Evolutionary conservation across 2,329 filamentous ascomycete genomes (phyloP), one percentile per base, ranked within the genome.

Genomic region (Ceratocystis variospora): DNA sequence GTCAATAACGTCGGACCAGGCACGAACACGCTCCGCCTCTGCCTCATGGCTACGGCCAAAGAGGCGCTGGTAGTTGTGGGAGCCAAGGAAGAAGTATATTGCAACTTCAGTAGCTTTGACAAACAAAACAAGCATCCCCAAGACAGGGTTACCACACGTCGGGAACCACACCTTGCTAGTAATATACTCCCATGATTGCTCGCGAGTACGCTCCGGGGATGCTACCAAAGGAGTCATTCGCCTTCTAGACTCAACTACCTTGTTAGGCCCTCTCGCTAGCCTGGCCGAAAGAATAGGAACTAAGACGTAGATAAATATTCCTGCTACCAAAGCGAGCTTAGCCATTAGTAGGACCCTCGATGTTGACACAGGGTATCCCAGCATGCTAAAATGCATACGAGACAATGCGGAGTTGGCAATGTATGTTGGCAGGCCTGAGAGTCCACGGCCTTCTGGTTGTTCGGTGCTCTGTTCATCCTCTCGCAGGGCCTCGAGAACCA

Each of bases 91-190:
- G 70, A 90, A 91, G 59, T 90, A 85, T 64, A 90, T 74, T 71
- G 89, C 89, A 63, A 96, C 87, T 75, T 96, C 96, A 66, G 88
- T 75, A 65, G 87, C 89, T 78, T 96, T 94, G 53, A 90, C 79
- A 5, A 86, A 80, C 28, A 96, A 80, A 2, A 91, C 92, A 17
- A 89, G 85, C 66, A 89, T 87, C 74, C 96, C 93, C 2, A 95
- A 83, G 70, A 93, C 81, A 74, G 96, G 92, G 70, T 87, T 89
- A 74, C 96, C 90, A 22, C 87, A 84, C 10, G 19, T 50, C 10
- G 93, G 93, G 15, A 96, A 89, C 83, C 91, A 95, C 28, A 96
- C 89, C 3, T 88, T 93, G 76, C 96, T 92, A 68, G 96, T 87
- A 6, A 92, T 89, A 2, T 92, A 96, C 67, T 95, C 85, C 92